Evolutionary conservation across 1,284 basidiomycete genomes (phyloP), one percentile per base, ranked within the genome.

Genomic region (Leccinum pachyderme): DNA sequence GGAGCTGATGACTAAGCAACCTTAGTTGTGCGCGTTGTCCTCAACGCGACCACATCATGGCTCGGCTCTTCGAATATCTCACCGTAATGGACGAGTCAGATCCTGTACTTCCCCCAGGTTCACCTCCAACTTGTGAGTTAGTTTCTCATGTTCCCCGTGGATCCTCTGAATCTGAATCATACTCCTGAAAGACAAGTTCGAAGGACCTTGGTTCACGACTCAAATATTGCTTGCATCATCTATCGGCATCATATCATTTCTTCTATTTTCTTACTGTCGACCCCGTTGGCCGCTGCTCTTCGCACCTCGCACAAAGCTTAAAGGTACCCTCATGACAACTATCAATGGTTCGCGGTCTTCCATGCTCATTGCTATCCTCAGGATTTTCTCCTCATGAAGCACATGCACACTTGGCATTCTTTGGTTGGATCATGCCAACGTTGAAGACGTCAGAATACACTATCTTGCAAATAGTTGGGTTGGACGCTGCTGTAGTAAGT

Each of bases 341-440:
- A 18, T 18, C 18, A 18, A 18, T 11, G 7, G 22, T 5, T 2
- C 4, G 1, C 7, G 32, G 7, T 32, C 49, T 43, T 37, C 35
- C 25, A 31, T n/a, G 18, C 52, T 64, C 24, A 60, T 51, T 33
- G 7, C 37, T n/a, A 1, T 24, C 4, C 28, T 7, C 64, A 91
- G 91, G 87, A 3, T 95, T 95, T 74, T 93, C 93, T 5, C 91
- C 93, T 15, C 90, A 93, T 63, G 91, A 94, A 72, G 89, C 89
- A 0, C 91, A 95, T 67, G 84, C 86, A 5, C 89, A 89, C 61
- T 79, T 82, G 55, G 85, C 88, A 0, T 91, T 96, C 73, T 94
- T 98, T 73, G 93, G 93, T 22, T 99, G 96, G 96, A 91, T 98
- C 60, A 71, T 94, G 60, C 96, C 96, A 1, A 98, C 95, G 0